Base-by-base conservation (phyloP, 768 basidiomycete genomes). In the Cyclocybe cylindracea region DNA sequence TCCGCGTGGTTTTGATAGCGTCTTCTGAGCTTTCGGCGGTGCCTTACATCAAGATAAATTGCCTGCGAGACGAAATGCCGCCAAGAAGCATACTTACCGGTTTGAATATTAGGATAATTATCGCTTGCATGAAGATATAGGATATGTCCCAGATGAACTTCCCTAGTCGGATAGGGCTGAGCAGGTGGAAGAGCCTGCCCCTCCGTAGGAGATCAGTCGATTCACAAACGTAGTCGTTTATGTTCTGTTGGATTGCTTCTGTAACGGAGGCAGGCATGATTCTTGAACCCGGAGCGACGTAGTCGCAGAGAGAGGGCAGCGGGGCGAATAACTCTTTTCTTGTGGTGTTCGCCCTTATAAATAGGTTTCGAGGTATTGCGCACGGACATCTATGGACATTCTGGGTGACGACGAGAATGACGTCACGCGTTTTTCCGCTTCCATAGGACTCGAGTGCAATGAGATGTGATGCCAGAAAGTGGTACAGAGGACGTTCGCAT, bases 31-130 rank as follows among this genome's bases (percentile, higher is more conserved):
- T 32, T 61, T 61, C 10, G 65, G 66, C 7, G 65, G 61, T 43
- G 65, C 54, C 62, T 65, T 9, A 38, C 24, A 33, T 47, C 10
- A n/a, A 34, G 24, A 10, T 45, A 34, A 46, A 44, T 44, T 7
- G 38, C 5, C 33, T 18, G 34, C 19, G 46, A 24, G 33, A n/a
- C 10, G 18, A 7, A 19, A 47, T 37, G 19, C 24, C 24, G 14
- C 38, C n/a, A 19, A 51, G 10, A 24, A 24, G 11, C 9, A 33
- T 6, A 55, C 53, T 14, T 29, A 55, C 59, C 18, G 76, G 73
- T 58, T 76, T 77, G 66, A 77, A 80, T 4, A 73, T n/a, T 31
- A 58, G 53, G 18, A 76, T 69, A 29, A 78, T 65, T 44, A 73
- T 32, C 9, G 58, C 32, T 54, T 79, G 77, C 3, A 68, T 55